Evolutionary conservation across 2,329 filamentous ascomycete genomes (phyloP), one percentile per base, ranked within the genome.

Genomic region (Coniochaeta sp.): DNA sequence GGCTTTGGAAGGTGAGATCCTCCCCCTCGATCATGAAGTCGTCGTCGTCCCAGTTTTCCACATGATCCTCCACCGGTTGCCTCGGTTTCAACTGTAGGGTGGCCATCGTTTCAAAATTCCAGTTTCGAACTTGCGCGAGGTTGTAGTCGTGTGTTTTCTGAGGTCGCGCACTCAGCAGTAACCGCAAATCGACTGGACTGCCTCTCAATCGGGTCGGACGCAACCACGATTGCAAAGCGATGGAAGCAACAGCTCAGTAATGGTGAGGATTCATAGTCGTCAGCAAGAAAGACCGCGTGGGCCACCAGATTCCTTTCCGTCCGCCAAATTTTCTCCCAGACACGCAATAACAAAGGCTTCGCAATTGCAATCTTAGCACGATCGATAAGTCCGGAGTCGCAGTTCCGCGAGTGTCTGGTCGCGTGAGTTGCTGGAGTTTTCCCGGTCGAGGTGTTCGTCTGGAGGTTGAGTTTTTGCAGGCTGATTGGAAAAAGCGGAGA

Each of bases 41-140:
- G 67, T 89, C 89, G 70, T 93, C 86, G 69, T 93, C 89, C 85
- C 89, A 95, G 73, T 84, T 87, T 73, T 93, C 90, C 64, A 93
- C 81, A 19, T 79, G 76, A 62, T 85, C 82, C 71, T 83, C 80
- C 67, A 83, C 81, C 56, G 84, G 77, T 63, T 76, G 76, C 59
- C 81, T 76, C 47, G 76, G 75, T 70, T 83, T 84, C 44, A 84
- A 73, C 66, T 78, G 79, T 68, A 84, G 69, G 50, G 80, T 74
- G 58, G 84, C 83, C 80, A 88, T 86, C 54, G 59, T 63, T 61
- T 61, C 12, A 36, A 56, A 36, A 14, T 31, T 55, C n/a, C 33
- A 26, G 31, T 16, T 19, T 34, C 17, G 24, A n/a, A 14, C 33
- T 56, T 6, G 31, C 1, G 17, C 54, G n/a, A 24, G 54, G n/a